These are phyloP conservation scores for Cicer judaicum DNA, from an alignment of 306 rosid species.

Conservation along the genomic window DNA sequence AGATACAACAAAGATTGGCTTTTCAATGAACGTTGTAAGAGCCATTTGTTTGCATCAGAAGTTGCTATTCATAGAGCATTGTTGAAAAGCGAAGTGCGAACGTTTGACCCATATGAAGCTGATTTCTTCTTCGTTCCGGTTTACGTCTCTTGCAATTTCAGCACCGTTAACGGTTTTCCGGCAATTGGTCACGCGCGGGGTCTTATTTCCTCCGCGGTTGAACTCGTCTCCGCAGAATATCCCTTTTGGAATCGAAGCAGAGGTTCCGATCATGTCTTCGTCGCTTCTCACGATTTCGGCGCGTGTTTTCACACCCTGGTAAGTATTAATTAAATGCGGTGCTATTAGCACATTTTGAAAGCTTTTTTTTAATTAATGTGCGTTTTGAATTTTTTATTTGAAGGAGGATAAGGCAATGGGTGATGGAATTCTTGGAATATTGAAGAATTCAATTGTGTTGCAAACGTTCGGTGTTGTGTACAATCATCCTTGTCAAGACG, in stretches of 20 bases:
- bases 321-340: no score
- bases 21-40: constrained; percentile 61
- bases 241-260: constrained; percentile 76
- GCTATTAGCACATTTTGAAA: no score
- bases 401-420: constrained; percentile 82
- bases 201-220: constrained; percentile 69
- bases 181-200: constrained; percentile 91
- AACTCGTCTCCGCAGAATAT: constrained; percentile 55
- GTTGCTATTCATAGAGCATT: constrained; percentile 82
- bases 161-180: constrained; percentile 82
- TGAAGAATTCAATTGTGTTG: constrained; percentile 77
- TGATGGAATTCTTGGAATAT: constrained; percentile 70
- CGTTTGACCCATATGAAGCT: constrained; percentile 72
- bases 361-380: no score
- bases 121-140: constrained; percentile 93
- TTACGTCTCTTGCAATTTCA: constrained; percentile 92
- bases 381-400: background rate
- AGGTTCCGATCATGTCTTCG: constrained; percentile 89
- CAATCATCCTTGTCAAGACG: constrained; percentile 86
- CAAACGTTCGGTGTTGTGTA: constrained; percentile 83
- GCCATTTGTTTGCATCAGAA: constrained; percentile 81
- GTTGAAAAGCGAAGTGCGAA: constrained; percentile 60
- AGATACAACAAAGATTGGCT: constrained; percentile 75
- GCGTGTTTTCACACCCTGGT: constrained; percentile 86
- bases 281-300: constrained; percentile 92